Percentiles rank a stretch among this genome's conserved stretches.
Conservation (phyloP, 140 eudicot genomes). For the Ambrosia hybrid region DNA sequence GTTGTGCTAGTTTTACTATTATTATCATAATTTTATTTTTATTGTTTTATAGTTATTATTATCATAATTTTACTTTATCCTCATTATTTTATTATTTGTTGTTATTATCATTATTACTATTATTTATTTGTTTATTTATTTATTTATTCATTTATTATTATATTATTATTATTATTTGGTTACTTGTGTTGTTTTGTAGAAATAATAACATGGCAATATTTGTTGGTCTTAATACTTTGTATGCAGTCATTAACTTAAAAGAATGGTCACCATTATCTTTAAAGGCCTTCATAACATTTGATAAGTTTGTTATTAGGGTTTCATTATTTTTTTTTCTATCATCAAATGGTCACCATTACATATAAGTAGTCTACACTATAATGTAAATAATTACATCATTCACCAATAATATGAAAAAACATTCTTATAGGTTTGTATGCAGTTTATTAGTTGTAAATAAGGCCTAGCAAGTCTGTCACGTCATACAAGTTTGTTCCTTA, state of each 20-base stretch:
- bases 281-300: background rate
- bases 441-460: background rate
- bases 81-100: too few species aligned
- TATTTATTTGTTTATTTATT: too few species aligned
- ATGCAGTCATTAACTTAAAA: conserved; percentile 2
- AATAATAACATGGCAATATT: background rate
- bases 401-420: conserved; percentile 2
- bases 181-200: too few species aligned
- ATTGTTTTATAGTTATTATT: background rate
- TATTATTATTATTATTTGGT: too few species aligned
- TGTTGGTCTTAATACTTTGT: background rate
- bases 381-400: conserved; percentile 4
- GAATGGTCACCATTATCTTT: background rate
- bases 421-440: conserved; percentile 10
- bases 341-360: background rate
- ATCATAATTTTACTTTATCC: background rate
- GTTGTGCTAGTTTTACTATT: background rate
- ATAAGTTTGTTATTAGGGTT: background rate
- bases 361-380: background rate
- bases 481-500: conserved; percentile 16
- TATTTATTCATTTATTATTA: too few species aligned
- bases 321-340: background rate
- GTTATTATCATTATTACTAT: too few species aligned
- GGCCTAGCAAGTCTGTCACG: background rate
- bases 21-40: too few species aligned